Evolutionary conservation across 768 basidiomycete genomes (phyloP), one percentile per base, ranked within the genome.

Genomic region (Mycena rebaudengoi): DNA sequence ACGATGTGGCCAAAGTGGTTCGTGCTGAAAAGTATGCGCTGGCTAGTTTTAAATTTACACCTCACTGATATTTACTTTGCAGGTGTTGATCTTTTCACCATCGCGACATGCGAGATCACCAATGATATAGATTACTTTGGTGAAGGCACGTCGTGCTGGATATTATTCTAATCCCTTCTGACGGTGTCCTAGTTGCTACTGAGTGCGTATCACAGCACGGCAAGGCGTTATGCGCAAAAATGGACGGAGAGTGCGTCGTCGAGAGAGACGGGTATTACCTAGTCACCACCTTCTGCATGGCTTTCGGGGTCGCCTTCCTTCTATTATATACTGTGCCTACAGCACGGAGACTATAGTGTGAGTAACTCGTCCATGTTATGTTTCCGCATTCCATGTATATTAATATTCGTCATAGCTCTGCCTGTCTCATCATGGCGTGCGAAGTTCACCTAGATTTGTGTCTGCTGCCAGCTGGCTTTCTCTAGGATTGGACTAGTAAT

Each of bases 1-100:
- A 98, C 98, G 26, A 99, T 98, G 12, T 99, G 98, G 98, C 98
- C 98, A 4, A 90, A 92, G 71, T 98, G 89, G 81, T 96, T 99
- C 71, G 90, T 99, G 45, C 83, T 99, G 23, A 95, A 95, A 80
- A 95, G 94, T 86, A 60, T 25, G 69, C 61, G 10, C 33, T 46
- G 23, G 66, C 20, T 8, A 26, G n/a, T 11, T 32, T 13, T n/a
- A 41, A 7, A 26, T 28, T 6, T n/a, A 18, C 16, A 2, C 20
- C 7, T 16, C 30, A 1, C 18, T 55, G 1, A 30, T 55, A 21
- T 37, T 30, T 45, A 10, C 12, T 35, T 20, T 56, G 16, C 21
- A 92, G 93, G 92, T 7, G 94, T 99, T 66, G 98, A 99, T 75
- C 77, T 86, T 30, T 92, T 99, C 71, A 96, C 88, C 50, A 84